A percentile compares a stretch with the other conserved stretches of the same genome.
Conservation (phyloP, 768 basidiomycete genomes). For the Termitomyces sp. region DNA sequence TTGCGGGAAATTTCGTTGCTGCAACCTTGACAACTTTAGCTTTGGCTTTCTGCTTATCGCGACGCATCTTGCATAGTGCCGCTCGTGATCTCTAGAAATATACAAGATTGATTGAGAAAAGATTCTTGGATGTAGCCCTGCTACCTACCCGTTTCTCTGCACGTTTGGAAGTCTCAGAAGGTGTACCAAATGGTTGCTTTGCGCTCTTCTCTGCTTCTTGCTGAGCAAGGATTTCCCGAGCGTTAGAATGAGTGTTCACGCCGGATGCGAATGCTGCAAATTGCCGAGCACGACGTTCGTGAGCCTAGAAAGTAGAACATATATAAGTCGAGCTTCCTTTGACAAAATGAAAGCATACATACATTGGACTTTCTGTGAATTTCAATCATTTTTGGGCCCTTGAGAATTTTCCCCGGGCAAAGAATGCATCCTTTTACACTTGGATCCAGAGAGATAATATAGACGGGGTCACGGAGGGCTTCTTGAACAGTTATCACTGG, state of each 20-base stretch:
- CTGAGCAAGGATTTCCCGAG: constrained; percentile 36
- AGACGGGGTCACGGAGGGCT: constrained; percentile 60
- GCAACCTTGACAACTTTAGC: constrained; percentile 22
- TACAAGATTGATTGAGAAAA: not conserved
- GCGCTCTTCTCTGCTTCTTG: constrained; percentile 19
- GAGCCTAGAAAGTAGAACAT: constrained; percentile 38
- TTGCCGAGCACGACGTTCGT: constrained; percentile 52
- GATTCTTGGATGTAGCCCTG: not conserved
- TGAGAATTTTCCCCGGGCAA: constrained; percentile 72
- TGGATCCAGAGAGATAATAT: constrained; percentile 49
- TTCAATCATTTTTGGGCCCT: constrained; percentile 47
- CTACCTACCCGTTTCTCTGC: constrained; percentile 53
- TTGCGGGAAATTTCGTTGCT: not conserved
- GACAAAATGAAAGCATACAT: constrained; percentile 30
- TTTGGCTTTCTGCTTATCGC: constrained; percentile 42
- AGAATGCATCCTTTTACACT: constrained; percentile 55
- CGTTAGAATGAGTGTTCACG: constrained; percentile 38
- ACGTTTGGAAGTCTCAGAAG: constrained; percentile 43
- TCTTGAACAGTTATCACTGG: constrained; percentile 49
- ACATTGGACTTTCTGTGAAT: constrained; percentile 60
- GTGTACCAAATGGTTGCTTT: constrained; percentile 16
- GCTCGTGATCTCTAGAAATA: constrained; percentile 40
- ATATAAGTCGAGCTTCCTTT: constrained; percentile 13
- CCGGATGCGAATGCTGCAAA: constrained; percentile 36
- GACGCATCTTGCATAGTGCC: constrained; percentile 37